phyloP scores from a whole-genome alignment of 805 yeast species.

The Clavispora asparagi region DNA sequence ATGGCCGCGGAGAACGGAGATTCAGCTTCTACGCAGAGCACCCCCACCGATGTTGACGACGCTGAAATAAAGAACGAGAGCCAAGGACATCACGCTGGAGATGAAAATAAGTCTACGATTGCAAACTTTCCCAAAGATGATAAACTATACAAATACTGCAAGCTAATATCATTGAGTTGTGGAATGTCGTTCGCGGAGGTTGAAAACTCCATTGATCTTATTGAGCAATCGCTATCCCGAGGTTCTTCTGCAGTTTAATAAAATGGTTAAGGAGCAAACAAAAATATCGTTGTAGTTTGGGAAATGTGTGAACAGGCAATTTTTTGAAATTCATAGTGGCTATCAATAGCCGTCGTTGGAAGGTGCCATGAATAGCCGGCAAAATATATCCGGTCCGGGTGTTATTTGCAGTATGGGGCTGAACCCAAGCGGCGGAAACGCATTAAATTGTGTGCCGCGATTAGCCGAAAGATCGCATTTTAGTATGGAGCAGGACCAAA shows the following conservation, averaged over 20 bases:
- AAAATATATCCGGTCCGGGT: not conserved
- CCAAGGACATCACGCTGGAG: not conserved
- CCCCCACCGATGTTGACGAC: conserved; percentile 7
- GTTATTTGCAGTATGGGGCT: not conserved
- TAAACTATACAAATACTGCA: conserved; percentile 35
- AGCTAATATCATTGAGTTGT: conserved; percentile 37
- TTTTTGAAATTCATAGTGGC: too few relatives aligned
- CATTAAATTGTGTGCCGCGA: conserved; percentile 3
- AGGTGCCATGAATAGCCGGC: not conserved
- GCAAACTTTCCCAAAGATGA: conserved; percentile 26
- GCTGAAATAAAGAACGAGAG: conserved; percentile 11
- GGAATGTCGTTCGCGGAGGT: conserved; percentile 39
- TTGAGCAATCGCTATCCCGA: conserved; percentile 30
- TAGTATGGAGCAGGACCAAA: not conserved
- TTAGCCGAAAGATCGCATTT: conserved; percentile 7
- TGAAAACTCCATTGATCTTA: conserved; percentile 37
- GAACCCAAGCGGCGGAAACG: not conserved
- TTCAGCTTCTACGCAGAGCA: not conserved
- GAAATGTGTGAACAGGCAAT: too few relatives aligned
- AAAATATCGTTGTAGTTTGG: not conserved
- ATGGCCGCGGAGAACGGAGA: conserved; percentile 16
- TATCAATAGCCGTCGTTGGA: not conserved
- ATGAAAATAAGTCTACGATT: conserved; percentile 12
- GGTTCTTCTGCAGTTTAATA: not conserved
- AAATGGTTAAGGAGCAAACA: not conserved